Evolutionary conservation across 768 basidiomycete species (phyloP).

Genomic region (Panus rudis): DNA sequence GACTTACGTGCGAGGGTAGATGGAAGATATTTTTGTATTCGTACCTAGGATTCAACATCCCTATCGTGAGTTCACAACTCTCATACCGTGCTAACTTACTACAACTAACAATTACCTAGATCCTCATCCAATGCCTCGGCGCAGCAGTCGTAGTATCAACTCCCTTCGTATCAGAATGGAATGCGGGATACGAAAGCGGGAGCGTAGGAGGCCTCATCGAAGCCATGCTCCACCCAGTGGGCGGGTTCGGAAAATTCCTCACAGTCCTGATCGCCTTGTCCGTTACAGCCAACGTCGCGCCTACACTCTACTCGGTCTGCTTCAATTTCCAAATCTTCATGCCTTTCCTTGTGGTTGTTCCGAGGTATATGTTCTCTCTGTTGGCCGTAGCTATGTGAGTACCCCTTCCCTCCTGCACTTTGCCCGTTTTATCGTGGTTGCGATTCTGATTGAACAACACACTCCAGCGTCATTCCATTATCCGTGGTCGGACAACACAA

Average conservation of each 20-base stretch:
- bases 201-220: conserved; percentile 58
- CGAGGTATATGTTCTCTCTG: conserved; percentile 64
- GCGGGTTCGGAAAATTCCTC: conserved; percentile 65
- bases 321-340: conserved; percentile 67
- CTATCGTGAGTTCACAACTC: conserved; percentile 44
- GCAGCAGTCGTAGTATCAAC: conserved; percentile 60
- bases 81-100: conserved; percentile 6
- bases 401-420: neutral
- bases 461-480: conserved; percentile 52
- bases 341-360: conserved; percentile 50
- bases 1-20: conserved; percentile 23
- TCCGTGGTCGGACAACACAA: conserved; percentile 61
- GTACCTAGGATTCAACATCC: conserved; percentile 56
- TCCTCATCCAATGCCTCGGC: conserved; percentile 49
- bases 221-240: conserved; percentile 54
- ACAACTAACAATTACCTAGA: conserved; percentile 13
- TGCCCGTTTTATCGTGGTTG: conserved; percentile 1
- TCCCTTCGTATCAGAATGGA: conserved; percentile 49
- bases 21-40: conserved; percentile 57
- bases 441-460: neutral
- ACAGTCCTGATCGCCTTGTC: conserved; percentile 69
- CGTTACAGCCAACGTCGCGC: conserved; percentile 74
- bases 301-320: conserved; percentile 76
- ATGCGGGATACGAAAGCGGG: conserved; percentile 41
- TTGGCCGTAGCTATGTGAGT: conserved; percentile 61